Evolutionary conservation across 1,139 yeast species (phyloP).

Genomic region (Keqinozyma sinolaborantium): DNA sequence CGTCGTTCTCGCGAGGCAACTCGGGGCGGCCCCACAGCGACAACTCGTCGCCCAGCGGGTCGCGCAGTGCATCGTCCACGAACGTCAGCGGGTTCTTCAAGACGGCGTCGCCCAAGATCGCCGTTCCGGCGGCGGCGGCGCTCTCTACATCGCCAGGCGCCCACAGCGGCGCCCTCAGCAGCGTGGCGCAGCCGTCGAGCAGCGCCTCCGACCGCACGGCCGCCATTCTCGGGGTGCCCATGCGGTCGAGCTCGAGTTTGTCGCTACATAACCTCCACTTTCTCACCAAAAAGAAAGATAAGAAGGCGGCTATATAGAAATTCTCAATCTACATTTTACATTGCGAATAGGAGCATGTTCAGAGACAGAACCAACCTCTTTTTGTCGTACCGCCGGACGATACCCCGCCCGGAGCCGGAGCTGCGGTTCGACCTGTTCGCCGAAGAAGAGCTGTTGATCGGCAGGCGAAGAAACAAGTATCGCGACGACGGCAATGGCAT

Average conservation of each 20-base stretch:
- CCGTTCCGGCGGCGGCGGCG: slow-evolving; percentile 1
- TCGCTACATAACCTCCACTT: slow-evolving; percentile 27
- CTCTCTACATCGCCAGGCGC: not conserved
- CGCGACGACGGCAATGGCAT: slow-evolving; percentile 20
- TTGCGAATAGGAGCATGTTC: slow-evolving; percentile 39
- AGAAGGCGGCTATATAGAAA: slow-evolving; percentile 1
- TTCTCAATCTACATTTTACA: not conserved
- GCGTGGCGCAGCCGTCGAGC: slow-evolving; percentile 21
- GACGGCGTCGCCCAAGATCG: slow-evolving; percentile 9
- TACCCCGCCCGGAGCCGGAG: slow-evolving; percentile 40
- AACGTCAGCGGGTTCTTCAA: slow-evolving; percentile 15
- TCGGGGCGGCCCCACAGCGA: slow-evolving; percentile 16
- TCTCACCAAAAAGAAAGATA: slow-evolving; percentile 23
- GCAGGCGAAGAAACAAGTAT: slow-evolving; percentile 12
- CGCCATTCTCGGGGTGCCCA: slow-evolving; percentile 15
- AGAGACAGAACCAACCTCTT: slow-evolving; percentile 72
- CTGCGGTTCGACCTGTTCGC: slow-evolving; percentile 39
- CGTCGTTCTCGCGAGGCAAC: slow-evolving; percentile 18
- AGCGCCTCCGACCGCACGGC: slow-evolving; percentile 33
- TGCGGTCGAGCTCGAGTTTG: slow-evolving; percentile 21
- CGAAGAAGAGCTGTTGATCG: slow-evolving; percentile 56
- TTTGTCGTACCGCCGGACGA: slow-evolving; percentile 69
- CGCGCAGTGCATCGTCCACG: slow-evolving; percentile 24
- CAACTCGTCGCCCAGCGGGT: slow-evolving; percentile 25
- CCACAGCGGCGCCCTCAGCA: not conserved